Conservation (phyloP, 1,139 yeast genomes). For the Kodamaea suecica region DNA sequence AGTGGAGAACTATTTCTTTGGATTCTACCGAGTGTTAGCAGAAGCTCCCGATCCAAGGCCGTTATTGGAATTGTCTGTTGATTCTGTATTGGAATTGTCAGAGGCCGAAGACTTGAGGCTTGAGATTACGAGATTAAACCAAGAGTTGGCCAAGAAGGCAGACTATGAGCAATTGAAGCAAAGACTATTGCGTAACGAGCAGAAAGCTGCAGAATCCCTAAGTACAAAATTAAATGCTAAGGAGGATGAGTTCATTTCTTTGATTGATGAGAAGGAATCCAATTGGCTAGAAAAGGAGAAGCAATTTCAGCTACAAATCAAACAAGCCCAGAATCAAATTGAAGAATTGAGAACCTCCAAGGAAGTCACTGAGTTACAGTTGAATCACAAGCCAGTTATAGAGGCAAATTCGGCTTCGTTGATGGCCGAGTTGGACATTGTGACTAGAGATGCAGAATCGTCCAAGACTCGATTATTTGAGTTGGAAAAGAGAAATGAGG, state of each 20-base stretch:
- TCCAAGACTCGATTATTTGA: constrained; percentile 67
- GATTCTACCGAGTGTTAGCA: constrained; percentile 68
- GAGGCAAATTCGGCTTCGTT: constrained; percentile 26
- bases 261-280: constrained; percentile 59
- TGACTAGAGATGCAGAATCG: constrained; percentile 71
- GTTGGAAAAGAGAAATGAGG: constrained; percentile 75
- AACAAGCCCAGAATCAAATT: constrained; percentile 46
- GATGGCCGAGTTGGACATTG: constrained; percentile 57
- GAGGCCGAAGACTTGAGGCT: constrained; percentile 52
- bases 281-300: constrained; percentile 57
- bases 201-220: constrained; percentile 52
- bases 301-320: constrained; percentile 41
- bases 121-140: constrained; percentile 56
- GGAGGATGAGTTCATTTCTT: constrained; percentile 58
- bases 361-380: constrained; percentile 51
- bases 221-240: constrained; percentile 48
- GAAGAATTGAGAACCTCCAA: constrained; percentile 55
- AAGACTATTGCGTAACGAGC: constrained; percentile 56
- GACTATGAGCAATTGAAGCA: constrained; percentile 77
- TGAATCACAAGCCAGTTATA: constrained; percentile 33
- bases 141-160: constrained; percentile 61
- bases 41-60: constrained; percentile 96
- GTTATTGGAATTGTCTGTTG: constrained; percentile 66
- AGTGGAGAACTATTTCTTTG: constrained; percentile 71
- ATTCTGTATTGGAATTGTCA: constrained; percentile 57